Evolutionary conservation across 306 rosid species (phyloP), one percentile per base, ranked within the genome.

Genomic region (Carpinus viminea): DNA sequence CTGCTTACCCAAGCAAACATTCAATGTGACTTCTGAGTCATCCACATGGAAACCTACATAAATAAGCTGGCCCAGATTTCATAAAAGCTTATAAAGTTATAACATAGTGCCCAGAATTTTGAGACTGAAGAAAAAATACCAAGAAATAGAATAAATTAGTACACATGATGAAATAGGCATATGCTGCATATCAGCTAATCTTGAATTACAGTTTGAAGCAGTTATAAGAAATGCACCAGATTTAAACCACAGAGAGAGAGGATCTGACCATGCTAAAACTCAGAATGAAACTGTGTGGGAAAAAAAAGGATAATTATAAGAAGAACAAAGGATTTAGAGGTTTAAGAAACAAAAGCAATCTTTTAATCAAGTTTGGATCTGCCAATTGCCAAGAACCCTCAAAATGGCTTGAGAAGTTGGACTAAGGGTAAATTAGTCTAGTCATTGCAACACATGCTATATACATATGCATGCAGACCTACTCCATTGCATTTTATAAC

Each of bases 11-110:
- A 95, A 82, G 88, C 98, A 95, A 84, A 95, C 82, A 74, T 96
- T 96, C 91, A 96, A 85, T 72, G 94, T 90, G 73, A 96, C 96
- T 91, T 96, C 99, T 1, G 99, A 73, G 56, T 96, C 99, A 79
- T 93, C 99, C 65, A 96, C 97, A 75, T 96, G 99, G 83, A 96
- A 93, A 70, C 96, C 99, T 96, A 87, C 83, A 90, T 80, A 85
- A 26, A 10, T 47, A 82, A 68, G 85, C 71, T n/a, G 73, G 73
- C 51, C 77, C 73, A 75, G 31, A 72, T 81, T 80, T 73, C 70
- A 85, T 31, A 80, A 72, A 82, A 57, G 74, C 76, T 70, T 45
- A 59, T 68, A 48, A 66, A 60, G 75, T 50, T 36, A 80, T 70
- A 50, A 12, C 70, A 75, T 73, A 54, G 57, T 65, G 24, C 28